These are phyloP conservation scores for Lasiosphaeria hispida DNA, from an alignment of 495 filamentous ascomycete genomes.

Conservation along the genomic window DNA sequence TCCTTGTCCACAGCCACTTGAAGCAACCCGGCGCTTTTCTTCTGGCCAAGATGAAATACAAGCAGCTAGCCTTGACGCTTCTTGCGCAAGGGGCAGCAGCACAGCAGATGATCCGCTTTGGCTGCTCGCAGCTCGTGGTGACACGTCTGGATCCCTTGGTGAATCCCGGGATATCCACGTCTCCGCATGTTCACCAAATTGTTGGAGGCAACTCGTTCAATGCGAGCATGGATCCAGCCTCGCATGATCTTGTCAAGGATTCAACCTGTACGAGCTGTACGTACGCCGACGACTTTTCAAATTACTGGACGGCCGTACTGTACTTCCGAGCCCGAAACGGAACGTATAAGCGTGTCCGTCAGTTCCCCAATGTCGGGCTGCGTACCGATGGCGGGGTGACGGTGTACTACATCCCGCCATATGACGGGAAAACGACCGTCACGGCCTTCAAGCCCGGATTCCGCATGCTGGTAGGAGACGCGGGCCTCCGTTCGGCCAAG, in stretches of 20 bases:
- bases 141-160: slow-evolving; percentile 41
- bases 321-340: slow-evolving; percentile 48
- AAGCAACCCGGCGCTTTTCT: neutral
- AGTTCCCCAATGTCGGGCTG: slow-evolving; percentile 29
- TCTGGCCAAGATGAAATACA: slow-evolving; percentile 26
- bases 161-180: slow-evolving; percentile 35
- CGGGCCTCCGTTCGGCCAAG: too few relatives aligned
- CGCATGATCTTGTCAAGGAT: slow-evolving; percentile 34
- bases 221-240: slow-evolving; percentile 34
- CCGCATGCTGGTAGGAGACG: too few relatives aligned
- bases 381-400: slow-evolving; percentile 42
- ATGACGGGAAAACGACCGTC: neutral
- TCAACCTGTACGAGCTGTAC: slow-evolving; percentile 27
- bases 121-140: slow-evolving; percentile 42
- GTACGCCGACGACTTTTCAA: slow-evolving; percentile 21
- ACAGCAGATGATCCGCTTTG: slow-evolving; percentile 42
- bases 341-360: slow-evolving; percentile 39
- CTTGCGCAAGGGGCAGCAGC: slow-evolving; percentile 36
- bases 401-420: slow-evolving; percentile 35
- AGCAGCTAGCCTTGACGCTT: slow-evolving; percentile 37
- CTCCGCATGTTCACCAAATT: slow-evolving; percentile 42
- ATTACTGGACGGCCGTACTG: slow-evolving; percentile 42
- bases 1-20: neutral
- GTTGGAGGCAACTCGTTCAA: slow-evolving; percentile 44
- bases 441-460: neutral